A percentile compares a stretch with the other conserved stretches of the same genome.
These are phyloP conservation scores for Globisporangium parvum DNA, from an alignment of 352 stramenopile genomes.

Conservation along the genomic window DNA sequence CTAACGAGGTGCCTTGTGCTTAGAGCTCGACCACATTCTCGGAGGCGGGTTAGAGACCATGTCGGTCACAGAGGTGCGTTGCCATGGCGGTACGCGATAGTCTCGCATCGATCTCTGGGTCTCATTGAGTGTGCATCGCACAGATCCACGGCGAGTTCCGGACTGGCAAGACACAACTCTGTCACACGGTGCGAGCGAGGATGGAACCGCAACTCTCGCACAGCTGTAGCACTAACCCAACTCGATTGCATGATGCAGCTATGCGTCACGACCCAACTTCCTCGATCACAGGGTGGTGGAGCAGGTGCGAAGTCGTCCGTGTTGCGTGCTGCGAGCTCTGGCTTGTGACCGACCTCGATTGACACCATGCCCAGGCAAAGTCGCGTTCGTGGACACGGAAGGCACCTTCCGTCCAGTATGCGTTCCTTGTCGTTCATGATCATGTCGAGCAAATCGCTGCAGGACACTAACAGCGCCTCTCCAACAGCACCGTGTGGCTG, in stretches of 20 bases:
- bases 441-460: background rate
- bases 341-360: background rate
- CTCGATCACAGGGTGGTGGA: slow-evolving; percentile 70
- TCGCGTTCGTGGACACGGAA: slow-evolving; percentile 89
- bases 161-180: slow-evolving; percentile 94
- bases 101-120: background rate
- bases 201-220: background rate
- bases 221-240: background rate
- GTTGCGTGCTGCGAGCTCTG: background rate
- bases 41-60: slow-evolving; percentile 87
- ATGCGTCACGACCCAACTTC: slow-evolving; percentile 82
- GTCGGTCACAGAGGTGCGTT: slow-evolving; percentile 84
- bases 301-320: slow-evolving; percentile 37
- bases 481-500: slow-evolving; percentile 58
- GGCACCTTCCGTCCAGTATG: slow-evolving; percentile 87
- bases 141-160: slow-evolving; percentile 91
- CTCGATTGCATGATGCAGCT: slow-evolving; percentile 21
- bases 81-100: background rate
- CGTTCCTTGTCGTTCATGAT: background rate
- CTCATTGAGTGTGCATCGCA: background rate
- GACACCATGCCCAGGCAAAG: slow-evolving; percentile 45
- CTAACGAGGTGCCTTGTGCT: slow-evolving; percentile 2
- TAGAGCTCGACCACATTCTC: slow-evolving; percentile 82
- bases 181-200: slow-evolving; percentile 66
- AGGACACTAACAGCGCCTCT: background rate